Evolutionary conservation across 2,329 filamentous ascomycete genomes (phyloP).

Genomic region (Phymatotrichopsis omnivora): DNA sequence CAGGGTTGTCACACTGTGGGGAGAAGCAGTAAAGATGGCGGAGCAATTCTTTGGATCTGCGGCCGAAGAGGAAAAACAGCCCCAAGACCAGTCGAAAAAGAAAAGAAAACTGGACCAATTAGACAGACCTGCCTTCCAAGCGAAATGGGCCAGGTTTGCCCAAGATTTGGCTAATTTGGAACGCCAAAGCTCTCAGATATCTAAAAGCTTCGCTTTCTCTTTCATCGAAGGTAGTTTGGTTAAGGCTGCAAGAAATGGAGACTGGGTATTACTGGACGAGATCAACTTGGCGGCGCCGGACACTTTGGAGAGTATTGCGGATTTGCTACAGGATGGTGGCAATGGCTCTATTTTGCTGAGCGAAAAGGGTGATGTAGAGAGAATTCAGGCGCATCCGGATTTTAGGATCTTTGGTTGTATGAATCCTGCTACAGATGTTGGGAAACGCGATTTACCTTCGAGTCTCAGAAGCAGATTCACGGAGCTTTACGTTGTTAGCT

Average conservation of each 20-base stretch:
- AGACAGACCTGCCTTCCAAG: conserved; percentile 46
- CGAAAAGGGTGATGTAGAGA: conserved; percentile 86
- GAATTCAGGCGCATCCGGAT: conserved; percentile 77
- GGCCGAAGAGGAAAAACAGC: conserved; percentile 39
- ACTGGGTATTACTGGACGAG: conserved; percentile 95
- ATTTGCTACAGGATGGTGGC: conserved; percentile 67
- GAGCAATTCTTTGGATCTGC: conserved; percentile 54
- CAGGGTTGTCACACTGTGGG: conserved; percentile 76
- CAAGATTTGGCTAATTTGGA: conserved; percentile 45
- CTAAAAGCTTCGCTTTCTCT: conserved; percentile 76
- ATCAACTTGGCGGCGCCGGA: conserved; percentile 94
- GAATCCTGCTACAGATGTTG: conserved; percentile 96
- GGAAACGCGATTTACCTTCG: conserved; percentile 84
- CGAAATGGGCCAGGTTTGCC: conserved; percentile 73
- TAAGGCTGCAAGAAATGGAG: conserved; percentile 87
- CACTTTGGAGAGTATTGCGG: conserved; percentile 85
- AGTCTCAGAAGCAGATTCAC: conserved; percentile 88
- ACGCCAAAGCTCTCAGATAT: conserved; percentile 57
- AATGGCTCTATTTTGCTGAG: conserved; percentile 77
- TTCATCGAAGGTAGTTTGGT: conserved; percentile 96
- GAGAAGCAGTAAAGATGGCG: conserved; percentile 81
- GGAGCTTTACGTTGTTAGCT: conserved; percentile 86
- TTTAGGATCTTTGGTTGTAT: conserved; percentile 97
- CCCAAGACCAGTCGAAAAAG: conserved; percentile 39
- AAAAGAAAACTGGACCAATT: conserved; percentile 53